Base-by-base conservation (phyloP, 2,329 filamentous ascomycete genomes). In the Sodiomyces alkalinus region DNA sequence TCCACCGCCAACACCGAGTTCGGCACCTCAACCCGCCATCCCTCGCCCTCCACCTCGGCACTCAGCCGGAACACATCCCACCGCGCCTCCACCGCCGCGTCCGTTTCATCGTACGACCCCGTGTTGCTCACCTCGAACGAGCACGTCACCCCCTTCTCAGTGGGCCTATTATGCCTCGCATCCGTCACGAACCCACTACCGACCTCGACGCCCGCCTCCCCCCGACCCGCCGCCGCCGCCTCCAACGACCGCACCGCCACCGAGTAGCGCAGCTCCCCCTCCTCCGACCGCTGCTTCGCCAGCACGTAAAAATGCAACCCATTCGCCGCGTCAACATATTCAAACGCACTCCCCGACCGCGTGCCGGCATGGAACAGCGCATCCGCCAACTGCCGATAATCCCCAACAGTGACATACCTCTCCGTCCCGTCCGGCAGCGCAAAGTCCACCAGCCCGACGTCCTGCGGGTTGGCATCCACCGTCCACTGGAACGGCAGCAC, bases 301-400 rank as follows among this genome's bases (percentile, higher is more conserved):
- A 68, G 32, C 10, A 68, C 46, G 39, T 68, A 68, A 14, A 68
- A 54, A 34, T 67, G 62, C 26, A 68, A 36, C 3, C 50, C 39
- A 30, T 68, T 68, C 3, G 52, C 42, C 37, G 49, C 43, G 35
- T 68, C 64, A 6, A 56, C 41, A 36, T 56, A 51, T 43, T 68
- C 64, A 30, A 46, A 66, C 39, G 62, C 38, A 17, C 60, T 64
- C 5, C 62, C 62, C 0, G 60, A 64, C 12, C 58, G 46, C 1
- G 62, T 64, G 8, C 64, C 64, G 0, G 61, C 62, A 37, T 68
- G 62, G 49, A 68, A 68, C 11, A 68, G 46, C 3, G 63, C 64
- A 34, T 68, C 63, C 2, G 57, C 54, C 0, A 68, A 44, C 37
- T 68, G 64, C 5, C 64, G 51, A 38, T 67, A 68, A 40, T 68